Conservation (phyloP, 1,284 basidiomycete species). For the Trichosporon ovoides region DNA sequence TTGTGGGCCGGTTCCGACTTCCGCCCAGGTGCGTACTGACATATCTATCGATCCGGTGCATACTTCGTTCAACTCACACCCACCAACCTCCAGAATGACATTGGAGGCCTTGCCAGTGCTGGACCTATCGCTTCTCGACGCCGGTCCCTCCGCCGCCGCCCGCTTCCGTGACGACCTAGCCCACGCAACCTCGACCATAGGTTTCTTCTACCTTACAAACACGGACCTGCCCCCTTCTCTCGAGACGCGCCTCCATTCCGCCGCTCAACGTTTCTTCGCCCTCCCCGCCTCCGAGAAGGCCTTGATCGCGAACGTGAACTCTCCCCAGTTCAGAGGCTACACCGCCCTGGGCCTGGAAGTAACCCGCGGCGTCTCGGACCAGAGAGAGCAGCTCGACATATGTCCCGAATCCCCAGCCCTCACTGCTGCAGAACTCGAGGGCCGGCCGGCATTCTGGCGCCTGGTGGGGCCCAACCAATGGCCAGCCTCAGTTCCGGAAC, state of each 20-base stretch:
- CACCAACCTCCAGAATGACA: no score
- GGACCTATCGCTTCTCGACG: constrained; percentile 14
- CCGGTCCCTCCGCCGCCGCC: constrained; percentile 1
- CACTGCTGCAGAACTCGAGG: not conserved
- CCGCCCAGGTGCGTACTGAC: no score
- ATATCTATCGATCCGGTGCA: no score
- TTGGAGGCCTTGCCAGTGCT: constrained; percentile 18
- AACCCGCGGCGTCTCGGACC: constrained; percentile 14
- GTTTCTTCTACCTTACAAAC: constrained; percentile 37
- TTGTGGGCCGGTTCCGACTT: no score
- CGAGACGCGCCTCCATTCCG: constrained; percentile 23
- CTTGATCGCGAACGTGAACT: constrained; percentile 30
- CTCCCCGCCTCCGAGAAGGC: constrained; percentile 29
- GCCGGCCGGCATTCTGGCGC: constrained; percentile 5
- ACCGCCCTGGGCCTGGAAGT: constrained; percentile 17
- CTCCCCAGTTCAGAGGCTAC: constrained; percentile 18
- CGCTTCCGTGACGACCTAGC: constrained; percentile 14
- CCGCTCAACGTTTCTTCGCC: constrained; percentile 30
- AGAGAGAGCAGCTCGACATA: constrained; percentile 20
- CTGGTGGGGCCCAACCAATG: constrained; percentile 19
- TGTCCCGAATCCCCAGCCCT: constrained; percentile 10
- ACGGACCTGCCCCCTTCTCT: constrained; percentile 26
- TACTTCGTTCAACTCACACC: no score
- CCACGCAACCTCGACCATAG: constrained; percentile 18
- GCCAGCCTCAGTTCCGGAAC: constrained; percentile 11